Base-by-base conservation (phyloP, 176 grass and related monocot genomes). In the Zea mays region DNA sequence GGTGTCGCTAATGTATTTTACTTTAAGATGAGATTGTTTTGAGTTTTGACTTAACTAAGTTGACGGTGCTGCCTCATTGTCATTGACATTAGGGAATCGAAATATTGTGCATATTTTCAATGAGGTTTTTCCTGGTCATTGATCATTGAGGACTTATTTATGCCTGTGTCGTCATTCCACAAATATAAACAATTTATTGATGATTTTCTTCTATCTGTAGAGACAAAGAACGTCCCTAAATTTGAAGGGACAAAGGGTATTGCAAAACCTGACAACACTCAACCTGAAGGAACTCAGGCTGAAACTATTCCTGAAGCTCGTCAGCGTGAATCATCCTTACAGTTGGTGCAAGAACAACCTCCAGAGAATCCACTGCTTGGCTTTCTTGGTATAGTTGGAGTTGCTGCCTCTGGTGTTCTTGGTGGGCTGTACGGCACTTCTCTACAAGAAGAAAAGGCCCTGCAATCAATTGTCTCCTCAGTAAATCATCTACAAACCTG, bases 361-460 rank as follows among this genome's bases (percentile, higher is more conserved):
- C n/a, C 86, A 75, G 78, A 62, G 69, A 96, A 84, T 78, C 83
- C 88, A 62, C 55, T 96, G 75, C 44, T 88, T 51, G 78, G 85
- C 50, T 46, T 91, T 57, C 70, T 99, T 49, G 93, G 84, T 83
- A 56, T 37, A 61, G 40, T 96, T 79, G 92, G 77, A 60, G 87
- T 99, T 84, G 62, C 83, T 81, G 90, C 78, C 73, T 89, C 90
- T 0, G 96, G 96, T 68, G 85, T 93, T 82, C 86, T 99, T 74
- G 96, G 88, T 87, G 96, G 86, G 72, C 74, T 99, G 69, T 99
- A 99, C 54, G 89, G 75, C 47, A 89, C 83, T 66, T 93, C 92
- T 84, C 86, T 49, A 73, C 87, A 93, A 82, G 96, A 96, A 85
- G 93, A 91, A 88, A 75, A 80, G 76, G 86, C 82, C 43, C 75